A percentile compares a stretch with the other conserved stretches of the same genome.
Conservation (phyloP, 2,329 filamentous ascomycete species). For the Ceratocystis variospora region DNA sequence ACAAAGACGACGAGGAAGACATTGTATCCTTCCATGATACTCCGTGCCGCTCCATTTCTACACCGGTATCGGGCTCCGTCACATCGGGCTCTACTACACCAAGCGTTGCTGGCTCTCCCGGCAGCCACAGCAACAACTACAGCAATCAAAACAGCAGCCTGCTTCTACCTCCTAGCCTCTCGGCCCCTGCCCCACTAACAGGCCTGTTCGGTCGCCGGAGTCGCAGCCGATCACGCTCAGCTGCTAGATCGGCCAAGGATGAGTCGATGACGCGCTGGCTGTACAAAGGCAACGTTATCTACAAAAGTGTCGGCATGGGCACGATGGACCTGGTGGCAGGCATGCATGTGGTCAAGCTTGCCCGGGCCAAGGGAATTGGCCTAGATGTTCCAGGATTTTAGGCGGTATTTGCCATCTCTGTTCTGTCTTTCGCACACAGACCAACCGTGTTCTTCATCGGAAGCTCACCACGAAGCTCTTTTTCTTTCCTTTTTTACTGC, state of each 20-base stretch:
- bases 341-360: conserved; percentile 42
- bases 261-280: conserved; percentile 43
- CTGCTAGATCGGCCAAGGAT: conserved; percentile 32
- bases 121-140: too few species aligned
- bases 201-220: conserved; percentile 20
- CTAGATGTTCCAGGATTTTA: conserved; percentile 40
- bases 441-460: neutral
- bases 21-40: conserved; percentile 3
- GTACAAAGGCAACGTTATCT: conserved; percentile 49
- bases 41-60: neutral
- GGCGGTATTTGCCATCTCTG: neutral
- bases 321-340: conserved; percentile 54
- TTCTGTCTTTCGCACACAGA: neutral
- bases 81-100: neutral
- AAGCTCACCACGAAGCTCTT: neutral
- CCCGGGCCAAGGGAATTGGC: conserved; percentile 41
- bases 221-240: conserved; percentile 6
- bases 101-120: neutral
- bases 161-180: neutral
- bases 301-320: conserved; percentile 54
- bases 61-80: neutral
- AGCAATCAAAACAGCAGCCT: neutral
- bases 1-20: conserved; percentile 10
- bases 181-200: neutral
- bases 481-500: neutral